A percentile compares a stretch with the other conserved stretches of the same genome.
Conservation (phyloP, 257 asterid genomes). For the Fraxinus anomala region DNA sequence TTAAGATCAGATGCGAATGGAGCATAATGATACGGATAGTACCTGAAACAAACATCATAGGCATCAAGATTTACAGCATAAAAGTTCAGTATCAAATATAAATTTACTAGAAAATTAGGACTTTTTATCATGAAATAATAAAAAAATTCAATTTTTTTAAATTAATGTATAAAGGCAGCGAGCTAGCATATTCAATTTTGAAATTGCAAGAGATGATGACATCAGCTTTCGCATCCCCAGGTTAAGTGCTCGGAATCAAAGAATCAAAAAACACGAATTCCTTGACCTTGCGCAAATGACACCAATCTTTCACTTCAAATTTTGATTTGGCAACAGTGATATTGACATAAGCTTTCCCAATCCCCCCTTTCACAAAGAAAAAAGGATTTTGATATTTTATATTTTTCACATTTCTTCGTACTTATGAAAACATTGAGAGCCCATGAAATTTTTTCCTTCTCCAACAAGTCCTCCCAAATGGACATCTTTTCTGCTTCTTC, state of each 20-base stretch:
- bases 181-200: background rate
- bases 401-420: background rate
- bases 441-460: slow-evolving; percentile 4
- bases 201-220: background rate
- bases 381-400: background rate
- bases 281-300: slow-evolving; percentile 18
- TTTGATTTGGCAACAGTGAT: slow-evolving; percentile 17
- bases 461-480: slow-evolving; percentile 13
- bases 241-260: background rate
- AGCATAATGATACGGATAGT: slow-evolving; percentile 96
- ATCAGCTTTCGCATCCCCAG: background rate
- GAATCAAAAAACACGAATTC: background rate
- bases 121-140: background rate
- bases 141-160: background rate
- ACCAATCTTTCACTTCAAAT: slow-evolving; percentile 15
- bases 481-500: slow-evolving; percentile 19
- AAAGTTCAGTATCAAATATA: background rate
- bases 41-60: slow-evolving; percentile 55
- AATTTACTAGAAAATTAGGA: background rate
- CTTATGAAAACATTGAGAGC: slow-evolving; percentile 20
- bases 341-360: slow-evolving; percentile 20
- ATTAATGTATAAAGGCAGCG: background rate
- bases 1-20: slow-evolving; percentile 97
- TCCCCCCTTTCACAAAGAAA: slow-evolving; percentile 6
- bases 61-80: background rate